Evolutionary conservation across 768 basidiomycete species (phyloP), one percentile per base, ranked within the genome.

Genomic region (Podaxis sp.): DNA sequence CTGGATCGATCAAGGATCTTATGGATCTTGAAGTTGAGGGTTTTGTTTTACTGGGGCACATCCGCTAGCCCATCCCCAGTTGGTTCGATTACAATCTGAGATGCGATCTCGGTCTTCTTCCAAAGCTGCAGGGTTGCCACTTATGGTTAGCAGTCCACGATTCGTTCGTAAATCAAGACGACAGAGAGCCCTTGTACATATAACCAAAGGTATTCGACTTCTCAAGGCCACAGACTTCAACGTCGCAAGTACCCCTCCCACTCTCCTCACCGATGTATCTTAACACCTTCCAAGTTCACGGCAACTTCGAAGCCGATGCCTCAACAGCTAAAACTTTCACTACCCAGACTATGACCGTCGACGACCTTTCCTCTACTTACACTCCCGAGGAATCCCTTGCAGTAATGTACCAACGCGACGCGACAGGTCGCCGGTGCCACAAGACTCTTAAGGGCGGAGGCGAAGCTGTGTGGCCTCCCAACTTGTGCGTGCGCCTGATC

Each of bases 401-500:
- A 53, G 57, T 63, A n/a, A 15, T 59, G 24, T 27, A 85, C 64
- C 80, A 86, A 68, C 80, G 83, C 57, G 82, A 87, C 64, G 82
- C 87, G 57, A 84, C 80, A 60, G 82, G 82, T 47, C 82, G 90
- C 63, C 87, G 88, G 71, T 86, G 81, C 67, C 90, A 88, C 86
- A 89, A 90, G 72, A 89, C 87, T 0, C 74, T 88, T n/a, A 85
- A 83, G 72, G 89, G 88, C 51, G 72, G 69, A 63, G 83, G 84
- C 25, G 89, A 91, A 69, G 82, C 86, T 7, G 89, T 91, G 11
- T 91, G 90, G 90, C 90, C 90, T 53, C 88, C 87, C 12, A 79
- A 84, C 62, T 80, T 91, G 73, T 75, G 62, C 67, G 73, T 68
- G 11, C 12, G 8, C 12, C 3, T n/a, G 50, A 65, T 52, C 47